Evolutionary conservation across 1,284 basidiomycete species (phyloP).

Genomic region (Waitea zeae): DNA sequence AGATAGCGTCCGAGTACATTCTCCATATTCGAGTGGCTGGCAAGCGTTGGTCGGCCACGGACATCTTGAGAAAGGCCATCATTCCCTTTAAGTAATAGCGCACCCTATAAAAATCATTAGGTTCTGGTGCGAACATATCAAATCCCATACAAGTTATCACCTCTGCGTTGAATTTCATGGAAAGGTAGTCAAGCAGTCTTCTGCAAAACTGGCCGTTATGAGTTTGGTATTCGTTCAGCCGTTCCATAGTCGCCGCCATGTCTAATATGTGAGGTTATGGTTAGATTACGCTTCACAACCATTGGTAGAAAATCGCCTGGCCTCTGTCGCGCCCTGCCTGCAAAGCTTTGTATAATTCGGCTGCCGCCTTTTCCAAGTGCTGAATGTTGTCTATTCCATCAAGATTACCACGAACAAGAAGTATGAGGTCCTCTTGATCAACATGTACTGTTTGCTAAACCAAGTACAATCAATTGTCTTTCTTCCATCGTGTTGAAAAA

Average conservation of each 20-base stretch:
- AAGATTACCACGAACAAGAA: slow-evolving; percentile 74
- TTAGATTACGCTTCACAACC: background rate
- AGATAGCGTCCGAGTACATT: slow-evolving; percentile 75
- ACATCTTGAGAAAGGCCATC: slow-evolving; percentile 30
- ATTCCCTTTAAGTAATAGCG: slow-evolving; percentile 43
- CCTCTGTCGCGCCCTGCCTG: slow-evolving; percentile 82
- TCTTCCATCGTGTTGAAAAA: slow-evolving; percentile 4
- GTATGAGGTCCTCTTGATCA: slow-evolving; percentile 55
- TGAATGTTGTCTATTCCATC: slow-evolving; percentile 64
- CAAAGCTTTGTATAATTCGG: slow-evolving; percentile 89
- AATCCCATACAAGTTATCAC: slow-evolving; percentile 14
- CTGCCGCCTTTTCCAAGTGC: slow-evolving; percentile 67
- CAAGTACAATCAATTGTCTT: too few relatives aligned
- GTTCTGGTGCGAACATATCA: background rate
- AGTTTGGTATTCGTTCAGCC: slow-evolving; percentile 77
- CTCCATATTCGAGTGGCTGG: slow-evolving; percentile 60
- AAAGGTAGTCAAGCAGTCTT: slow-evolving; percentile 75
- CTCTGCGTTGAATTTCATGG: slow-evolving; percentile 82
- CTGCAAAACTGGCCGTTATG: slow-evolving; percentile 87
- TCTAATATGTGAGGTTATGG: slow-evolving; percentile 23
- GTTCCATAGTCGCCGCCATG: slow-evolving; percentile 88
- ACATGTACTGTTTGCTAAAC: slow-evolving; percentile 86
- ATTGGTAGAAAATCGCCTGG: slow-evolving; percentile 14
- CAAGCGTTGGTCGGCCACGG: slow-evolving; percentile 28
- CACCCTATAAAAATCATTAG: slow-evolving; percentile 31